Evolutionary conservation across 345 rosid species (phyloP).

Genomic region (Linum usitatissimum): DNA sequence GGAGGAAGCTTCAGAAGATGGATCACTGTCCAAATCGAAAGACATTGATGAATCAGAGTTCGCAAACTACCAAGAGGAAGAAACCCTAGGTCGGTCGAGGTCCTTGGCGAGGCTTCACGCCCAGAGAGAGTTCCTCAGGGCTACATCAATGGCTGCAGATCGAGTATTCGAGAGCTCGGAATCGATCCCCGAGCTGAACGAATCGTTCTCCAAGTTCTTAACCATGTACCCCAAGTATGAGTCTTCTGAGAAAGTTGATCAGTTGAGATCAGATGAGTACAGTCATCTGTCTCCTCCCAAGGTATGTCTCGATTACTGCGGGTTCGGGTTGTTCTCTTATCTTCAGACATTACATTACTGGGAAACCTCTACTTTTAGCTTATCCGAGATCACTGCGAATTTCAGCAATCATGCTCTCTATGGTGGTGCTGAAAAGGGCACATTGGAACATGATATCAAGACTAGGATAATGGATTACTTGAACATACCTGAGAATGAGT

Average conservation of each 20-base stretch:
- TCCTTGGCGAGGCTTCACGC: conserved; percentile 92
- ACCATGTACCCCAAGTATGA: conserved; percentile 83
- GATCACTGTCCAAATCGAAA: conserved; percentile 73
- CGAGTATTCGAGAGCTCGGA: conserved; percentile 65
- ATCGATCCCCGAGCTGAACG: conserved; percentile 46
- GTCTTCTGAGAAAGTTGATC: conserved; percentile 78
- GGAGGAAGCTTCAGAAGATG: conserved; percentile 92
- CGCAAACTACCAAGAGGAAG: conserved; percentile 35
- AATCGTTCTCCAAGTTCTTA: conserved; percentile 59
- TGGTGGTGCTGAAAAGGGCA: conserved; percentile 87
- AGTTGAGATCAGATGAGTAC: conserved; percentile 67
- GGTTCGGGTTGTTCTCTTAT: conserved; percentile 89
- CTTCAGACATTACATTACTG: conserved; percentile 85
- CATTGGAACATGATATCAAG: conserved; percentile 85
- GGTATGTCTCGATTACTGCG: conserved; percentile 99
- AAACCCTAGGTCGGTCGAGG: conserved; percentile 69
- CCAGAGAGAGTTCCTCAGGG: conserved; percentile 81
- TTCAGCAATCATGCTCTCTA: conserved; percentile 87
- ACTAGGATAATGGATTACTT: conserved; percentile 84
- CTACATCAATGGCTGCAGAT: conserved; percentile 82
- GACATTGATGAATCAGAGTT: conserved; percentile 44
- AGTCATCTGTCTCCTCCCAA: conserved; percentile 65
- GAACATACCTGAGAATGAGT: conserved; percentile 93
- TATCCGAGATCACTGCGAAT: conserved; percentile 91
- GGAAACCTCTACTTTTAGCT: conserved; percentile 96